Percentiles rank a stretch among this genome's conserved stretches.
These are phyloP conservation scores for Pseudotsuga menziesii DNA, from an alignment of 75 land plant species.

Conservation along the genomic window DNA sequence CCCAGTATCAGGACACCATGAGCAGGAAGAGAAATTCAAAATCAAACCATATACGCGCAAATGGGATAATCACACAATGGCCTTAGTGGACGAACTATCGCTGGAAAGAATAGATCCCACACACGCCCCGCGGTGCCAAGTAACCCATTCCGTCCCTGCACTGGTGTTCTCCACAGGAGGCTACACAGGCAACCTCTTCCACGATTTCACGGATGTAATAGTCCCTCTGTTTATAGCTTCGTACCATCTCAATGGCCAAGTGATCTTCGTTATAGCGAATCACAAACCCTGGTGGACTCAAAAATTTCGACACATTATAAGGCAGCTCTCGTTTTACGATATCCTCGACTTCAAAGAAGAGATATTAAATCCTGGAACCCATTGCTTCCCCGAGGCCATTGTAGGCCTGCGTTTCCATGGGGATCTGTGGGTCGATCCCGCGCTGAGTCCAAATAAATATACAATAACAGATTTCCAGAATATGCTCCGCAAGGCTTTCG, in stretches of 20 bases:
- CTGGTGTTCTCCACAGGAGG: constrained; percentile 50
- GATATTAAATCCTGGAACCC: constrained; percentile 10
- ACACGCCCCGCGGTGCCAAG: constrained; percentile 18
- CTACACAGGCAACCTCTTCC: constrained; percentile 52
- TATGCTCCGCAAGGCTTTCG: constrained; percentile 15
- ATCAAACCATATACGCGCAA: constrained; percentile 56
- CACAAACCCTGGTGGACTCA: constrained; percentile 41
- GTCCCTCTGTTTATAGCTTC: constrained; percentile 54
- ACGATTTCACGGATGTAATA: constrained; percentile 49
- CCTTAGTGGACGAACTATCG: constrained; percentile 6
- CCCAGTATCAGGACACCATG: not conserved
- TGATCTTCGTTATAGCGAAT: constrained; percentile 46
- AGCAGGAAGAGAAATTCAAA: constrained; percentile 9
- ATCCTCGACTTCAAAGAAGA: constrained; percentile 47
- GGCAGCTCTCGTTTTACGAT: constrained; percentile 35
- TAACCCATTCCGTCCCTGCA: constrained; percentile 32
- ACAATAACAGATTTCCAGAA: constrained; percentile 18
- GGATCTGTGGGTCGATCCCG: constrained; percentile 51
- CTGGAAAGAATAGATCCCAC: not conserved
- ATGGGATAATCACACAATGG: constrained; percentile 18
- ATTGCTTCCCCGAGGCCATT: constrained; percentile 53
- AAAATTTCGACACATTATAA: constrained; percentile 40
- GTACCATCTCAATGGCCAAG: constrained; percentile 41
- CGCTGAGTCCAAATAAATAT: constrained; percentile 6
- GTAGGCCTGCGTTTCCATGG: constrained; percentile 56